phyloP scores from a whole-genome alignment of 1,284 basidiomycete species.

The Takashimella koratensis region DNA sequence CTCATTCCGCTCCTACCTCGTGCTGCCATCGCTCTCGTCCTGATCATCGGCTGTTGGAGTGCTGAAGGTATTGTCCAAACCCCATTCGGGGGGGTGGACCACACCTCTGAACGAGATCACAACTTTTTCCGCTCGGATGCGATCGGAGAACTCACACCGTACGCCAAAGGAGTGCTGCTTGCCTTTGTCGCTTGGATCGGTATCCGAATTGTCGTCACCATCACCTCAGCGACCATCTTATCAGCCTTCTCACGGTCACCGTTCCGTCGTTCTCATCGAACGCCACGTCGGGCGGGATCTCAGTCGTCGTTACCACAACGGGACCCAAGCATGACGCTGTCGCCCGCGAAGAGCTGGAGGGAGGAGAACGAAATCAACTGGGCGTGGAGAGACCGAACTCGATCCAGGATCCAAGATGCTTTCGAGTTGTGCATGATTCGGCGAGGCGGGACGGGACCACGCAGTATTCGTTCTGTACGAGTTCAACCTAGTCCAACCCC shows the following conservation, averaged over 20 bases:
- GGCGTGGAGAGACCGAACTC: constrained; percentile 69
- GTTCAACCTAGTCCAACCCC: background rate
- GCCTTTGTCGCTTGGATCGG: constrained; percentile 72
- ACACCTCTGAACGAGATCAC: constrained; percentile 54
- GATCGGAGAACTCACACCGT: constrained; percentile 62
- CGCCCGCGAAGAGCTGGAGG: constrained; percentile 46
- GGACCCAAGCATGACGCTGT: constrained; percentile 31
- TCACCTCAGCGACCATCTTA: constrained; percentile 63
- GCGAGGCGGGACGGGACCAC: background rate
- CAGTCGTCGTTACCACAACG: constrained; percentile 13
- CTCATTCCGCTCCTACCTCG: constrained; percentile 72
- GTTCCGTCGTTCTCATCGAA: constrained; percentile 52
- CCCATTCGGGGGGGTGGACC: constrained; percentile 33
- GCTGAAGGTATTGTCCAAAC: constrained; percentile 54
- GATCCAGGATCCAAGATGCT: constrained; percentile 67
- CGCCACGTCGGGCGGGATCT: constrained; percentile 26
- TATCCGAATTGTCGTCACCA: constrained; percentile 62
- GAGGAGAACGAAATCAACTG: constrained; percentile 55
- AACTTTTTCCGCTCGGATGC: constrained; percentile 64
- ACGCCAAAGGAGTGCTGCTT: constrained; percentile 67
- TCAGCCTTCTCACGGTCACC: constrained; percentile 52
- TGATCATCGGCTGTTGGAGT: constrained; percentile 63
- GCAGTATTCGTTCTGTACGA: background rate
- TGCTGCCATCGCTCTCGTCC: constrained; percentile 64
- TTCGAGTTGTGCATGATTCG: constrained; percentile 67